Evolutionary conservation across 2,329 filamentous ascomycete species (phyloP).

Genomic region (Colletotrichum falcatum): DNA sequence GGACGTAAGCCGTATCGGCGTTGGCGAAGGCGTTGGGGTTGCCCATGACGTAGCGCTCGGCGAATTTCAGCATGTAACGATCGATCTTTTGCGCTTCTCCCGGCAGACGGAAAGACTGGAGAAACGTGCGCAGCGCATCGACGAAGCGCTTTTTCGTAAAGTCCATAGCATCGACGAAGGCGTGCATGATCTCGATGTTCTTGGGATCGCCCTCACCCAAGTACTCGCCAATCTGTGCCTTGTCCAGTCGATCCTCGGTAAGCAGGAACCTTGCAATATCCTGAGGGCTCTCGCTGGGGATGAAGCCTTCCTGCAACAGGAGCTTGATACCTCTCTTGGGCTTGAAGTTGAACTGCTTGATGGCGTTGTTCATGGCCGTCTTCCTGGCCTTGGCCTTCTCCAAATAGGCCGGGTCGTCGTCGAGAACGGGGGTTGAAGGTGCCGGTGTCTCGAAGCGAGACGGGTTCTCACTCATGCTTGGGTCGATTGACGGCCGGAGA

Average conservation of each 20-base stretch:
- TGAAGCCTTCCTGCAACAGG: constrained; percentile 87
- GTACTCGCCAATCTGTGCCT: constrained; percentile 92
- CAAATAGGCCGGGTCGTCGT: constrained; percentile 94
- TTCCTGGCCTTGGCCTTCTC: constrained; percentile 95
- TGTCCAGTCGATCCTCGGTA: constrained; percentile 86
- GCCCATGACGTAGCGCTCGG: constrained; percentile 91
- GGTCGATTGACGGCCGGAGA: constrained; percentile 76
- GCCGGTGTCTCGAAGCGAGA: constrained; percentile 71
- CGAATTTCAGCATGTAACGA: constrained; percentile 99
- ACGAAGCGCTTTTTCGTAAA: constrained; percentile 93
- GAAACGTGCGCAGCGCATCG: constrained; percentile 88
- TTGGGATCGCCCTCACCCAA: constrained; percentile 92
- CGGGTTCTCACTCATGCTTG: constrained; percentile 68
- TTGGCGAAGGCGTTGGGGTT: constrained; percentile 99
- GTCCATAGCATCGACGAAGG: constrained; percentile 95
- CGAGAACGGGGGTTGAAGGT: constrained; percentile 76
- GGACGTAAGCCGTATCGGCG: constrained; percentile 95
- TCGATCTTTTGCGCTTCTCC: constrained; percentile 99
- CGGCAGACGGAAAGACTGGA: constrained; percentile 94
- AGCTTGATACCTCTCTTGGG: constrained; percentile 93
- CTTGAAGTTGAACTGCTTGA: constrained; percentile 97
- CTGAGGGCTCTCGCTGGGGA: constrained; percentile 79
- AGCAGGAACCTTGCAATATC: constrained; percentile 89
- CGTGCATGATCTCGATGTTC: constrained; percentile 91
- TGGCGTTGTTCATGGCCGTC: constrained; percentile 88